Evolutionary conservation across 371 early-diverging fungal species (phyloP).

Genomic region (Mycotypha africana): DNA sequence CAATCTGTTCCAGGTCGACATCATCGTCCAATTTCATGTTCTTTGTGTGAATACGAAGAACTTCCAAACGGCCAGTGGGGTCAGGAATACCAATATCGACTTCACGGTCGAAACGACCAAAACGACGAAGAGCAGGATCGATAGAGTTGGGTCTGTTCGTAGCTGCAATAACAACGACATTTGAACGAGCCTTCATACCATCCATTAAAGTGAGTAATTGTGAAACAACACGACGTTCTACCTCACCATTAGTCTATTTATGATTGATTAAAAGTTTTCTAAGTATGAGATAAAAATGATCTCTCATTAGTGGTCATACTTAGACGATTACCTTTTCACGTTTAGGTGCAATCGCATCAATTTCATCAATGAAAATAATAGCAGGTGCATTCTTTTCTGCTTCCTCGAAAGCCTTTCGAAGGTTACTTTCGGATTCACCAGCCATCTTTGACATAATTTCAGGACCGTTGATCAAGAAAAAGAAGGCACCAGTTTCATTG

Average conservation of each 20-base stretch:
- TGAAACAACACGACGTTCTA: constrained; percentile 98
- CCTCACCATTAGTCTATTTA: constrained; percentile 96
- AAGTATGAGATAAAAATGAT: too few relatives aligned
- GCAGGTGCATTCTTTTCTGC: constrained; percentile 98
- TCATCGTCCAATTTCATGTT: constrained; percentile 98
- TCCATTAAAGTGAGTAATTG: constrained; percentile 99
- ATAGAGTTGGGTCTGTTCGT: constrained; percentile 99
- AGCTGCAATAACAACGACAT: constrained; percentile 97
- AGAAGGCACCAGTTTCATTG: constrained; percentile 78
- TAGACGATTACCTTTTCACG: constrained; percentile 97
- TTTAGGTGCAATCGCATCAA: constrained; percentile 99
- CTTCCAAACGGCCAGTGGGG: constrained; percentile 97
- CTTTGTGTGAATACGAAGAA: constrained; percentile 99
- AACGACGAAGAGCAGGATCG: constrained; percentile 99
- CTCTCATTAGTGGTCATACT: too few relatives aligned
- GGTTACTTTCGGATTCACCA: constrained; percentile 97
- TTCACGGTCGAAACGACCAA: constrained; percentile 99
- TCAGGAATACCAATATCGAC: constrained; percentile 99
- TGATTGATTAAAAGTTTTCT: too few relatives aligned
- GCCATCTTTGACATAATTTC: constrained; percentile 99
- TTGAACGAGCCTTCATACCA: constrained; percentile 97
- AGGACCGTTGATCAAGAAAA: constrained; percentile 98
- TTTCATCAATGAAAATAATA: constrained; percentile 99
- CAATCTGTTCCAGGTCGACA: constrained; percentile 98
- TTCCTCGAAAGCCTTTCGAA: constrained; percentile 99